Percentiles rank a stretch among this genome's conserved stretches.
phyloP scores from a whole-genome alignment of 208 protist species.

The Angomonas ambiguus region DNA sequence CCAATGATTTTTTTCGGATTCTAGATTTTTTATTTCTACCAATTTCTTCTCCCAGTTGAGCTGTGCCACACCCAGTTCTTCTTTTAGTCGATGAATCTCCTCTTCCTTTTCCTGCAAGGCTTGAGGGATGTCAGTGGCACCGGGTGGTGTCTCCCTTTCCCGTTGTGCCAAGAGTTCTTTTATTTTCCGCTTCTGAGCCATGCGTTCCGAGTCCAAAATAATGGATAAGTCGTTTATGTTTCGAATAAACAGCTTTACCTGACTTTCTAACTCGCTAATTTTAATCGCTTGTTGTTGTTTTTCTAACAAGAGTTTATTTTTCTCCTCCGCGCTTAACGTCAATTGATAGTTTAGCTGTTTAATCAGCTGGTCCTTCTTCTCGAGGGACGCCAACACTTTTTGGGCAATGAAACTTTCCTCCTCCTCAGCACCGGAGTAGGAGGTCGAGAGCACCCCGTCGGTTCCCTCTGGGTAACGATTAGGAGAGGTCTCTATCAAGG shows the following conservation, averaged over 20 bases:
- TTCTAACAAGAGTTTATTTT: not conserved
- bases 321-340: not conserved
- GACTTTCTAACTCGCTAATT: not conserved
- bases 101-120: not conserved
- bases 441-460: too few species aligned
- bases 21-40: not conserved
- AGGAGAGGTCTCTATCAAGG: too few species aligned
- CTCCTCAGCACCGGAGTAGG: not conserved
- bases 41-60: not conserved
- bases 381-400: conserved; percentile 22
- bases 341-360: not conserved
- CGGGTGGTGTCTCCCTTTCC: not conserved
- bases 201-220: not conserved
- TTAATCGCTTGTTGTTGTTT: not conserved
- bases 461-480: too few species aligned
- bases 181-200: not conserved
- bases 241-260: not conserved
- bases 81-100: not conserved
- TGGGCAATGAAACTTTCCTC: conserved; percentile 24
- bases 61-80: not conserved
- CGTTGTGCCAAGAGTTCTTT: not conserved
- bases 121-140: too few species aligned
- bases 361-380: conserved; percentile 30
- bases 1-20: not conserved
- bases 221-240: conserved; percentile 1